Evolutionary conservation across 176 grass and related monocot species (phyloP), one percentile per base, ranked within the genome.

Genomic region (Bonia amplexicaulis): DNA sequence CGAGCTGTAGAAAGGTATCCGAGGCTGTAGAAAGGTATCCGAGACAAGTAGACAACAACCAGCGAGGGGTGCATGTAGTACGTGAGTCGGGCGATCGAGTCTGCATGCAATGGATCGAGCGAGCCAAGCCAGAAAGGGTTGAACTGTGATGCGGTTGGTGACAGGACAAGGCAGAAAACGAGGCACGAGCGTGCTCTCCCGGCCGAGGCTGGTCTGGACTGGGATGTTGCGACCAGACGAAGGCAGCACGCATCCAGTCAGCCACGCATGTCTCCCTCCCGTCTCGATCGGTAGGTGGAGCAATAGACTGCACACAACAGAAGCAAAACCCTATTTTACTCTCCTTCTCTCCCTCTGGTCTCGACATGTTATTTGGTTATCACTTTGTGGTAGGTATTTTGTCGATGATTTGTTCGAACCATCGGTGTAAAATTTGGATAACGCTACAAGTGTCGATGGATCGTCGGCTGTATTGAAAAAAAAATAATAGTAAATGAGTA

Each of bases 221-320:
- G 55, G 17, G 70, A 84, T 0, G 58, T 76, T 67, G 82, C 82
- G 59, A 76, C 71, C 19, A 49, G 82, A 22, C 59, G 31, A 84
- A 76, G 82, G 47, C 44, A 52, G 42, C 19, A 35, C 45, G 4
- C 31, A 20, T 37, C 68, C 68, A 46, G 42, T 2, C 61, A 33
- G 6, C 20, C 33, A 4, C 23, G 5, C 6, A 66, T 3, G 22
- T 4, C 22, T 58, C 8, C 68, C 5, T 12, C 9, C 23, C 19
- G 15, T 42, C 29, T 9, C 5, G 12, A 64, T 64, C 23, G 5
- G 69, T 47, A 5, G 42, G n/a, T 46, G 41, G 6, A 9, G 69
- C 41, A 0, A 71, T 46, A 12, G 22, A 45, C 41, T 8, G 22
- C 41, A 47, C 40, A 71, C 42, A 26, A 15, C 11, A 25, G 25